A percentile compares a stretch with the other conserved stretches of the same genome.
Evolutionary conservation across 257 asterid species (phyloP).

Genomic region (Solanum virginianum): DNA sequence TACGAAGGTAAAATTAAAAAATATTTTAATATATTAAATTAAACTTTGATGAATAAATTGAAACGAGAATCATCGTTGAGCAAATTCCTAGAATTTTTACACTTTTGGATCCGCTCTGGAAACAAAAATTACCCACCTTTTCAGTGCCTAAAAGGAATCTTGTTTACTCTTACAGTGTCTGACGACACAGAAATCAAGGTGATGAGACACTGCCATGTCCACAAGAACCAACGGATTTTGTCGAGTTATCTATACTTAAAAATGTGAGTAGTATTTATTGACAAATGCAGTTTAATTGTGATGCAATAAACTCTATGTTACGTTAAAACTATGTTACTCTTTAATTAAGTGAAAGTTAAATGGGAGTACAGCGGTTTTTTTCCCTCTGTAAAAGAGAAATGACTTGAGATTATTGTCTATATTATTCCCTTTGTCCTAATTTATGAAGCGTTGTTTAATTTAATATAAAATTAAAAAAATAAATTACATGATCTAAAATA

Average conservation of each 20-base stretch:
- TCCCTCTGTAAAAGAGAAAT: too few species aligned
- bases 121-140: not conserved
- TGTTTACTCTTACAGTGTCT: not conserved
- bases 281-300: not conserved
- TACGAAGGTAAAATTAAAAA: too few species aligned
- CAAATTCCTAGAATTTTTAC: not conserved
- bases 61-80: fast-evolving
- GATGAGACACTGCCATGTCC: not conserved
- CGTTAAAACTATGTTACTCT: too few species aligned
- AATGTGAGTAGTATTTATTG: not conserved
- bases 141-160: not conserved
- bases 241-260: not conserved
- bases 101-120: not conserved
- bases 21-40: not conserved
- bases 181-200: not conserved
- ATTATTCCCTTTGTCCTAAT: too few species aligned
- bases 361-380: too few species aligned
- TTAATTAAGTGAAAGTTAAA: too few species aligned
- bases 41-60: too few species aligned
- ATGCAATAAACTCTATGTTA: too few species aligned
- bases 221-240: not conserved
- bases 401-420: too few species aligned
- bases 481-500: too few species aligned
- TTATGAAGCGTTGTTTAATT: too few species aligned
- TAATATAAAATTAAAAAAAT: too few species aligned